phyloP scores from a whole-genome alignment of 176 grass and related monocot genomes.

The Oropetium thomaeum region DNA sequence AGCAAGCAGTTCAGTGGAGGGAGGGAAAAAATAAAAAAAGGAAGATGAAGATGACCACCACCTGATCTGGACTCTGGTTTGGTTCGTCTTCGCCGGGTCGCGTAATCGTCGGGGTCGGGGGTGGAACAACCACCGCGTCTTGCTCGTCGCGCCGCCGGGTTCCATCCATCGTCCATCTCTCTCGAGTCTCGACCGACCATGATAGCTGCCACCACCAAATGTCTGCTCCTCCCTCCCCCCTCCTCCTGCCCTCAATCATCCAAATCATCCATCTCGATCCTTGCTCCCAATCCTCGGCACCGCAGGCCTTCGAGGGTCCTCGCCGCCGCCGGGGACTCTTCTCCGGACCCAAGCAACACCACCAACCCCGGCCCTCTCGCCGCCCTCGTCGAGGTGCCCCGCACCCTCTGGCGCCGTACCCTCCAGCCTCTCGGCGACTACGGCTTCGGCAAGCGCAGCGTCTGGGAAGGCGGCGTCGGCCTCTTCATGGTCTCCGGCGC shows the following conservation, averaged over 20 bases:
- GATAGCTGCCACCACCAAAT: neutral
- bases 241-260: neutral
- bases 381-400: conserved; percentile 34
- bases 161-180: too few relatives aligned
- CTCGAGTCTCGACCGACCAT: too few relatives aligned
- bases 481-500: conserved; percentile 95
- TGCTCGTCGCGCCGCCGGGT: too few relatives aligned
- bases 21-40: neutral
- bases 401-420: conserved; percentile 59
- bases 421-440: conserved; percentile 79
- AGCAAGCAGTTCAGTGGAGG: too few relatives aligned
- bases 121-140: too few relatives aligned
- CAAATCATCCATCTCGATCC: neutral
- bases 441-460: conserved; percentile 79
- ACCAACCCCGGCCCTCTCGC: conserved; percentile 29
- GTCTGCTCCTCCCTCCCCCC: neutral
- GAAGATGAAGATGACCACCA: neutral
- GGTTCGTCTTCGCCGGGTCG: too few relatives aligned
- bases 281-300: conserved; percentile 15
- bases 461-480: conserved; percentile 98
- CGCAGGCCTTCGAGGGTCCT: neutral
- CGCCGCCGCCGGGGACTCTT: neutral
- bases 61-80: neutral
- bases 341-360: neutral
- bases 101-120: too few relatives aligned